These are phyloP conservation scores for Atkinsonella texensis DNA, from an alignment of 2,329 filamentous ascomycete genomes.

Conservation along the genomic window DNA sequence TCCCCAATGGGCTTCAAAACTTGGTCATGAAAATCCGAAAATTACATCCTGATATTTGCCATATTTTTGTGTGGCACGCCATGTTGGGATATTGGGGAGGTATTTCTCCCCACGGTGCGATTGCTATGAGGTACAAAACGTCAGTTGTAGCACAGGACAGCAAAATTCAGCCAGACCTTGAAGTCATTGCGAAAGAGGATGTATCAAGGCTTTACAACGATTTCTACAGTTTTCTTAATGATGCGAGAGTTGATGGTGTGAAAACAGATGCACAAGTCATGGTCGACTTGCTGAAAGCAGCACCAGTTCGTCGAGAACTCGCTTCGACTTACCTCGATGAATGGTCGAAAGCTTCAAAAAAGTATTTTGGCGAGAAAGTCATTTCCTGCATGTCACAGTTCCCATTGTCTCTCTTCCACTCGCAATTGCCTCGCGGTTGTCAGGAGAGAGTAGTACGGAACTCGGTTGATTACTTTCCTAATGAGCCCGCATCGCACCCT, in stretches of 20 bases:
- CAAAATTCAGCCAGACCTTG: conserved; percentile 36
- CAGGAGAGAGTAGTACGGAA: conserved; percentile 69
- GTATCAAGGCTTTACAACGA: conserved; percentile 72
- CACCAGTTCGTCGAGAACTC: conserved; percentile 58
- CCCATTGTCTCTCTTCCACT: conserved; percentile 76
- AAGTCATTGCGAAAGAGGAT: conserved; percentile 62
- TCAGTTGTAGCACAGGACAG: conserved; percentile 44
- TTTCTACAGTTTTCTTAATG: conserved; percentile 73
- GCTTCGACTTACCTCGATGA: conserved; percentile 71
- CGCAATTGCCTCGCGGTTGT: conserved; percentile 64
- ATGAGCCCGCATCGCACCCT: conserved; percentile 66
- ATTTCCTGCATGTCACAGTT: conserved; percentile 94
- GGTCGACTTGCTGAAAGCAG: conserved; percentile 60
- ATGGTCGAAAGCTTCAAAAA: conserved; percentile 68
- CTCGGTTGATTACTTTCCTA: conserved; percentile 85
- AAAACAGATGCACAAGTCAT: conserved; percentile 93
- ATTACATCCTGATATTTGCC: conserved; percentile 59
- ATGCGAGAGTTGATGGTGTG: conserved; percentile 68
- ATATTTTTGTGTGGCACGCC: conserved; percentile 92
- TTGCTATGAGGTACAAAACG: conserved; percentile 72
- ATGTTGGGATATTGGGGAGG: conserved; percentile 87
- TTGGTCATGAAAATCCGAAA: conserved; percentile 58
- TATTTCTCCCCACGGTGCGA: conserved; percentile 59
- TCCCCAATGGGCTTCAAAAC: conserved; percentile 67
- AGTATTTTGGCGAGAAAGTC: conserved; percentile 62